A percentile compares a stretch with the other conserved stretches of the same genome.
Evolutionary conservation across 2,329 filamentous ascomycete genomes (phyloP).

Genomic region (Macroventuria anomochaeta): DNA sequence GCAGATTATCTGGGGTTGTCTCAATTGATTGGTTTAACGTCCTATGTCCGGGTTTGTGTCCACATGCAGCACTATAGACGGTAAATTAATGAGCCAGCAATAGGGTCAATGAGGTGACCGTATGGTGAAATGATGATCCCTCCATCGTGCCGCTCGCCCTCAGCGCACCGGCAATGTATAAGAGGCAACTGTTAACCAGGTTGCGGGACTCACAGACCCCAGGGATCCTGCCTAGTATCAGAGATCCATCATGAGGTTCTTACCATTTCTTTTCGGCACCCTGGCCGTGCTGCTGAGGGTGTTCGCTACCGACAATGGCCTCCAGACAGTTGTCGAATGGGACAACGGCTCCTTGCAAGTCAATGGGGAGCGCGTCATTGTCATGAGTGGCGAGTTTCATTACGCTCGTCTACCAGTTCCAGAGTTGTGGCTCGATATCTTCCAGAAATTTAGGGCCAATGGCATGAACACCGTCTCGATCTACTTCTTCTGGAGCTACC

Average conservation of each 20-base stretch:
- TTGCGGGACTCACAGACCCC: background rate
- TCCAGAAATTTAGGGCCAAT: constrained; percentile 61
- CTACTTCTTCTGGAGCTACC: constrained; percentile 61
- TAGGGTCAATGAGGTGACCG: constrained; percentile 4
- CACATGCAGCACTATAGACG: constrained; percentile 10
- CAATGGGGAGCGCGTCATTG: constrained; percentile 57
- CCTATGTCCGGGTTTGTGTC: too few species aligned
- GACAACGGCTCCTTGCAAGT: constrained; percentile 60
- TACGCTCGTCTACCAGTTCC: constrained; percentile 62
- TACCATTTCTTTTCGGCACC: constrained; percentile 3
- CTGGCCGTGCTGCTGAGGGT: constrained; percentile 19
- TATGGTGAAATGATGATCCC: constrained; percentile 1
- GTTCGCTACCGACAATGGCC: constrained; percentile 36
- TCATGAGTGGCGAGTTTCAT: constrained; percentile 61
- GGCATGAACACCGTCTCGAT: constrained; percentile 60
- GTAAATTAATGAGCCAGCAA: constrained; percentile 19
- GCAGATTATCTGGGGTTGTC: constrained; percentile 14
- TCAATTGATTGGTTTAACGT: too few species aligned
- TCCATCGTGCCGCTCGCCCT: constrained; percentile 3
- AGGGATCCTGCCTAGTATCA: background rate
- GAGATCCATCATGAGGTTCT: constrained; percentile 9
- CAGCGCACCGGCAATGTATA: constrained; percentile 3
- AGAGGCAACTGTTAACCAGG: background rate
- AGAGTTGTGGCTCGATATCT: constrained; percentile 61
- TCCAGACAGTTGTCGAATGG: constrained; percentile 55